These are phyloP conservation scores for Xylaria scruposa DNA, from an alignment of 495 filamentous ascomycete species.

Conservation along the genomic window DNA sequence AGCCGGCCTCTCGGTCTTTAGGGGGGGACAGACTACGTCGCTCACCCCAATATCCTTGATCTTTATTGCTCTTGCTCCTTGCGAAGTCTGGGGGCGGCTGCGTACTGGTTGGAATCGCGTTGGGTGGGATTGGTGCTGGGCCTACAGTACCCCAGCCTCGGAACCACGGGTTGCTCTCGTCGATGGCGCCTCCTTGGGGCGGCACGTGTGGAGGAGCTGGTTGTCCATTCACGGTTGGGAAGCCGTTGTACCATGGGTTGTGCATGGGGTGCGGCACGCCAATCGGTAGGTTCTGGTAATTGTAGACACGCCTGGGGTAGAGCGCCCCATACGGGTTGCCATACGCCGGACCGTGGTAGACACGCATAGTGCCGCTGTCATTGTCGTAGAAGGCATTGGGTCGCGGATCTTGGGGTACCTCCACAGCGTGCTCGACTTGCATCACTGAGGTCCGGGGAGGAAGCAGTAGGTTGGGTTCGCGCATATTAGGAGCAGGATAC, in stretches of 20 bases:
- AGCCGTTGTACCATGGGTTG: slow-evolving; percentile 38
- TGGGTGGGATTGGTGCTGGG: slow-evolving; percentile 23
- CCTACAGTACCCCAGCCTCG: slow-evolving; percentile 34
- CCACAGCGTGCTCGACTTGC: slow-evolving; percentile 51
- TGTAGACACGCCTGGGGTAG: slow-evolving; percentile 33
- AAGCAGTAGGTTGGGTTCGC: slow-evolving; percentile 42
- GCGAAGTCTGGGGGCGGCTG: slow-evolving; percentile 17
- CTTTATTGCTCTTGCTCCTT: slow-evolving; percentile 5
- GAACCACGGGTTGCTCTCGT: slow-evolving; percentile 26
- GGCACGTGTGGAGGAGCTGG: slow-evolving; percentile 20
- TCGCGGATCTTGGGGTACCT: slow-evolving; percentile 49
- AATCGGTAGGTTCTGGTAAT: slow-evolving; percentile 25
- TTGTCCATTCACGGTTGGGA: slow-evolving; percentile 28
- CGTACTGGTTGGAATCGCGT: neutral
- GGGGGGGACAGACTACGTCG: slow-evolving; percentile 6
- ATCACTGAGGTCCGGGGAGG: slow-evolving; percentile 46
- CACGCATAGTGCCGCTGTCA: slow-evolving; percentile 46
- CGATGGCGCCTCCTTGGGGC: neutral
- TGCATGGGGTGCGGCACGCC: slow-evolving; percentile 38
- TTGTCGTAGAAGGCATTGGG: slow-evolving; percentile 60
- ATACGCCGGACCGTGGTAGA: slow-evolving; percentile 57
- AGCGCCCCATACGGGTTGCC: slow-evolving; percentile 48
- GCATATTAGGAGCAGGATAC: slow-evolving; percentile 20
- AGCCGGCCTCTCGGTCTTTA: slow-evolving; percentile 29
- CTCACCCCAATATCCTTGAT: neutral